These are phyloP conservation scores for Ambrosiella cleistominuta DNA, from an alignment of 2,329 filamentous ascomycete genomes.

Conservation along the genomic window DNA sequence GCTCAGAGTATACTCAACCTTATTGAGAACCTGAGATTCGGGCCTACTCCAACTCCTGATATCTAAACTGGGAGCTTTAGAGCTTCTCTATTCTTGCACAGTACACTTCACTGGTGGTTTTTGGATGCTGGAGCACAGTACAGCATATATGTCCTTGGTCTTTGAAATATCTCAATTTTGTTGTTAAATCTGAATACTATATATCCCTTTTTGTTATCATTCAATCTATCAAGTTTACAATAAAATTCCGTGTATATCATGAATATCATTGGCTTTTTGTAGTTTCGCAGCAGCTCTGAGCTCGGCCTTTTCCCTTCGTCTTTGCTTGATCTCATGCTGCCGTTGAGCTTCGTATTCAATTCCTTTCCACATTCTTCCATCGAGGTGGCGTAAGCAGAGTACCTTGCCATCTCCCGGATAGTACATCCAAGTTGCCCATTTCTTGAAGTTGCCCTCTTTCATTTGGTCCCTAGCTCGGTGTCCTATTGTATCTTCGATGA, in stretches of 20 bases:
- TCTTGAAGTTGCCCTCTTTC: constrained; percentile 33
- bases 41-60: background rate
- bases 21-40: constrained; percentile 1
- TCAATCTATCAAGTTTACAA: background rate
- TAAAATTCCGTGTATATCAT: background rate
- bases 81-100: background rate
- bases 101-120: background rate
- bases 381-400: constrained; percentile 31
- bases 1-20: constrained; percentile 20
- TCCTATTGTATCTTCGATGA: constrained; percentile 39
- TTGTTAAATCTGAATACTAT: background rate
- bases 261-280: background rate
- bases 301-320: constrained; percentile 2
- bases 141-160: background rate
- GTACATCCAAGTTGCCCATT: constrained; percentile 39
- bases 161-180: background rate
- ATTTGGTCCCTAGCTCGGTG: constrained; percentile 37
- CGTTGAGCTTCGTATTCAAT: constrained; percentile 7
- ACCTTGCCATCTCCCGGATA: constrained; percentile 29
- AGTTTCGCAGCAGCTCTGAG: background rate
- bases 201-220: background rate
- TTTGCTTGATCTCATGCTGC: background rate
- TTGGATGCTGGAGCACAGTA: background rate
- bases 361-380: constrained; percentile 34
- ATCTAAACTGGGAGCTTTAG: too few species aligned